These are phyloP conservation scores for Scedosporium apiospermum DNA, from an alignment of 2,329 filamentous ascomycete genomes.

Conservation along the genomic window DNA sequence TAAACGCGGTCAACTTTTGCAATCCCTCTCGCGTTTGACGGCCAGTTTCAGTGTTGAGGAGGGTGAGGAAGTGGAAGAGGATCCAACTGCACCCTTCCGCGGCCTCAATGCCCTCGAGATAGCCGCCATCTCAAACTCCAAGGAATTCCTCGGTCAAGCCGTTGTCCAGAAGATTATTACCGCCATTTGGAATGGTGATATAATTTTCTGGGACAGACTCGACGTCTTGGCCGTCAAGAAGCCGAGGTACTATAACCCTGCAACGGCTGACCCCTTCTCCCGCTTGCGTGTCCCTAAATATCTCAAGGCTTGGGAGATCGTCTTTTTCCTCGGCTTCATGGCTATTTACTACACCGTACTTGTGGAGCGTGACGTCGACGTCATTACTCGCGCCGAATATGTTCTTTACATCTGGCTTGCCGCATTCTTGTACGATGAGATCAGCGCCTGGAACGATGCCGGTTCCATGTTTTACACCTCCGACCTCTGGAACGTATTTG, in stretches of 20 bases:
- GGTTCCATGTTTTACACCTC: slow-evolving; percentile 78
- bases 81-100: slow-evolving; percentile 63
- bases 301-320: slow-evolving; percentile 72
- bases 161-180: slow-evolving; percentile 76
- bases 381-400: slow-evolving; percentile 60
- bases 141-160: slow-evolving; percentile 73
- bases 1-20: slow-evolving; percentile 39
- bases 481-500: slow-evolving; percentile 73
- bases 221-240: slow-evolving; percentile 64
- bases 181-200: slow-evolving; percentile 77
- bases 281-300: slow-evolving; percentile 73
- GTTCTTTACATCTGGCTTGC: slow-evolving; percentile 78
- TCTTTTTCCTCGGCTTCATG: slow-evolving; percentile 71
- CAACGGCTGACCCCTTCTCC: slow-evolving; percentile 62
- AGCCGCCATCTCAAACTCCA: slow-evolving; percentile 69
- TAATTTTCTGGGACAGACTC: slow-evolving; percentile 79
- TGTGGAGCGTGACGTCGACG: slow-evolving; percentile 57
- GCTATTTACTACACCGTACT: slow-evolving; percentile 80
- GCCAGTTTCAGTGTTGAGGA: slow-evolving; percentile 31
- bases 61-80: slow-evolving; percentile 35
- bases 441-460: slow-evolving; percentile 77
- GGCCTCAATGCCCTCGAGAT: slow-evolving; percentile 82
- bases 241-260: slow-evolving; percentile 64
- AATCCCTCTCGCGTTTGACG: slow-evolving; percentile 47
- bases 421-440: slow-evolving; percentile 79